phyloP scores from a whole-genome alignment of 352 stramenopile genomes.

The Paralagenidium karlingii region DNA sequence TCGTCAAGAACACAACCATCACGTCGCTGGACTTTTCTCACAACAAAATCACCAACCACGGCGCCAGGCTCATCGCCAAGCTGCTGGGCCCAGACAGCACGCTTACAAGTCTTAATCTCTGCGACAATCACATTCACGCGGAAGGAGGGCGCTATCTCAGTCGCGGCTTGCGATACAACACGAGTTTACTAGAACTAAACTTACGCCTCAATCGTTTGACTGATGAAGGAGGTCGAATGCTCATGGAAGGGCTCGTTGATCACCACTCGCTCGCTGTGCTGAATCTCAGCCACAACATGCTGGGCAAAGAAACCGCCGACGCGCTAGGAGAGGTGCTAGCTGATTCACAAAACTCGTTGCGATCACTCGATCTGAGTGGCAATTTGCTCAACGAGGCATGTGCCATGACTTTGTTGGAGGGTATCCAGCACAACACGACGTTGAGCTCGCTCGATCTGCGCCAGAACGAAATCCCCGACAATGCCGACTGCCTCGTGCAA shows the following conservation, averaged over 20 bases:
- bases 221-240: constrained; percentile 81
- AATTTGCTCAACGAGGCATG: constrained; percentile 63
- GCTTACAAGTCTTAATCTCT: constrained; percentile 81
- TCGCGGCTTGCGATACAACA: constrained; percentile 84
- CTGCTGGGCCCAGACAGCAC: constrained; percentile 83
- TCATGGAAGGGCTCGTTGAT: constrained; percentile 74
- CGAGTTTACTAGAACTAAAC: constrained; percentile 82
- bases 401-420: constrained; percentile 35
- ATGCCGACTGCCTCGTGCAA: constrained; percentile 39
- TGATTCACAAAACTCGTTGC: constrained; percentile 42
- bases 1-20: constrained; percentile 88
- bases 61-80: constrained; percentile 81
- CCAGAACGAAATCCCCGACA: constrained; percentile 58
- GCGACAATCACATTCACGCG: constrained; percentile 90
- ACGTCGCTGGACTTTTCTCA: constrained; percentile 90
- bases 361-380: constrained; percentile 69
- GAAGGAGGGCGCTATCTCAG: constrained; percentile 86
- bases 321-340: constrained; percentile 58
- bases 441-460: constrained; percentile 64
- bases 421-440: constrained; percentile 40
- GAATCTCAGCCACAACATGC: constrained; percentile 80
- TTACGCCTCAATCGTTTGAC: constrained; percentile 85
- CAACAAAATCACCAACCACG: constrained; percentile 92
- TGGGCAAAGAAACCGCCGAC: constrained; percentile 58
- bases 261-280: constrained; percentile 53